phyloP scores from a whole-genome alignment of 2,329 filamentous ascomycete species.

The Emydomyces testavorans region DNA sequence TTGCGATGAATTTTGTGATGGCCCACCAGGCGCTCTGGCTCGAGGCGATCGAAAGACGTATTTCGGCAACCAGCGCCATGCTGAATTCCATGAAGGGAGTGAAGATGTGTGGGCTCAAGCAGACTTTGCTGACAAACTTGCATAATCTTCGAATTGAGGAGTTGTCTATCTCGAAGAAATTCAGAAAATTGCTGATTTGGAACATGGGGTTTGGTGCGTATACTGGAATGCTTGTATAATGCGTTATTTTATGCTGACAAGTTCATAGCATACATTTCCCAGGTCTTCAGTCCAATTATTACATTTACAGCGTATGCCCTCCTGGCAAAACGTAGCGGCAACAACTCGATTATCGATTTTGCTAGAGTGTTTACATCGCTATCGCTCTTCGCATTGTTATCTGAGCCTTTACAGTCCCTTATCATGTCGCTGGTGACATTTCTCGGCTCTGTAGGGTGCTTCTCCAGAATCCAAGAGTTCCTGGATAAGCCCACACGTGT shows the following conservation, averaged over 20 bases:
- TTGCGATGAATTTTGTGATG: conserved; percentile 30
- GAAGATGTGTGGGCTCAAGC: conserved; percentile 40
- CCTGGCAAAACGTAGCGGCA: conserved; percentile 28
- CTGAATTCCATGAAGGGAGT: conserved; percentile 42
- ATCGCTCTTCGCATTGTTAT: conserved; percentile 38
- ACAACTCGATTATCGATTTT: conserved; percentile 28
- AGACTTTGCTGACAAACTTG: conserved; percentile 30
- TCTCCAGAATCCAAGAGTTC: conserved; percentile 38
- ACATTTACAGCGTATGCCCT: conserved; percentile 38
- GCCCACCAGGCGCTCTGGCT: conserved; percentile 39
- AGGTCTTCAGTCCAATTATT: conserved; percentile 36
- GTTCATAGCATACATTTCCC: conserved; percentile 28
- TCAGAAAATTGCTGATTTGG: conserved; percentile 33
- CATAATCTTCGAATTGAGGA: conserved; percentile 33
- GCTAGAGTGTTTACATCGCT: conserved; percentile 38
- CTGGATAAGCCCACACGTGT: conserved; percentile 27
- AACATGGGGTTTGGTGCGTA: conserved; percentile 31
- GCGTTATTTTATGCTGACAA: conserved; percentile 15
- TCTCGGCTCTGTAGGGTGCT: conserved; percentile 37
- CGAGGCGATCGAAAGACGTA: conserved; percentile 39
- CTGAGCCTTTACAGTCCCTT: conserved; percentile 37
- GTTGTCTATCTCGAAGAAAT: conserved; percentile 32
- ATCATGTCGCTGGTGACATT: conserved; percentile 38
- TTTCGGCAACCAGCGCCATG: conserved; percentile 40
- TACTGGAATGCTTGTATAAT: conserved; percentile 3